A percentile compares a stretch with the other conserved stretches of the same genome.
Evolutionary conservation across 805 yeast species (phyloP).

Genomic region (Clavispora fructus): DNA sequence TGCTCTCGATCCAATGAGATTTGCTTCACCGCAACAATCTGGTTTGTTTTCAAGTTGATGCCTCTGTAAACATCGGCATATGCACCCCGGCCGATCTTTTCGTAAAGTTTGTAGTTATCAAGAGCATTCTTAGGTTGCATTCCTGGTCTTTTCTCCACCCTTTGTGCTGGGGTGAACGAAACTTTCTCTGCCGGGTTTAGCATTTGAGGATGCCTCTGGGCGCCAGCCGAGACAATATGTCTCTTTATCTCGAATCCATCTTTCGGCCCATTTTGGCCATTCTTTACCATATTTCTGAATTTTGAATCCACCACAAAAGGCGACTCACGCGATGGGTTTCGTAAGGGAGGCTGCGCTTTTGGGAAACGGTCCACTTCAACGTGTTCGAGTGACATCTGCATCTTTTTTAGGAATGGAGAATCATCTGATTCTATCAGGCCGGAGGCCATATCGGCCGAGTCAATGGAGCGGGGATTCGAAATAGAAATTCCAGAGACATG

Average conservation of each 20-base stretch:
- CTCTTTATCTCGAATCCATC: not conserved
- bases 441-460: not conserved
- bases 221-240: slow-evolving; percentile 10
- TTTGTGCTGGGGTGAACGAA: slow-evolving; percentile 48
- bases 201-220: slow-evolving; percentile 5
- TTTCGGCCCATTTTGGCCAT: not conserved
- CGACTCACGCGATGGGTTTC: not conserved
- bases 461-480: slow-evolving; percentile 1
- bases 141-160: slow-evolving; percentile 41
- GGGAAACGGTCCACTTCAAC: slow-evolving; percentile 8
- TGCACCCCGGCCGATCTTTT: slow-evolving; percentile 83
- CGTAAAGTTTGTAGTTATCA: slow-evolving; percentile 48
- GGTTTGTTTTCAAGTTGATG: slow-evolving; percentile 56
- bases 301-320: not conserved
- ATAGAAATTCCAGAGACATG: slow-evolving; percentile 22
- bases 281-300: not conserved
- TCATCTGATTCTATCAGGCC: not conserved
- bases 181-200: slow-evolving; percentile 26
- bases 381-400: slow-evolving; percentile 17
- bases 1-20: slow-evolving; percentile 52
- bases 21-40: slow-evolving; percentile 76
- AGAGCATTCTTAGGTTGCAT: slow-evolving; percentile 35
- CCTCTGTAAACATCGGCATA: slow-evolving; percentile 84
- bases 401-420: slow-evolving; percentile 26
- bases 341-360: not conserved